phyloP scores from a whole-genome alignment of 192 early-diverging fungal genomes.

The Dissophora globulifera region DNA sequence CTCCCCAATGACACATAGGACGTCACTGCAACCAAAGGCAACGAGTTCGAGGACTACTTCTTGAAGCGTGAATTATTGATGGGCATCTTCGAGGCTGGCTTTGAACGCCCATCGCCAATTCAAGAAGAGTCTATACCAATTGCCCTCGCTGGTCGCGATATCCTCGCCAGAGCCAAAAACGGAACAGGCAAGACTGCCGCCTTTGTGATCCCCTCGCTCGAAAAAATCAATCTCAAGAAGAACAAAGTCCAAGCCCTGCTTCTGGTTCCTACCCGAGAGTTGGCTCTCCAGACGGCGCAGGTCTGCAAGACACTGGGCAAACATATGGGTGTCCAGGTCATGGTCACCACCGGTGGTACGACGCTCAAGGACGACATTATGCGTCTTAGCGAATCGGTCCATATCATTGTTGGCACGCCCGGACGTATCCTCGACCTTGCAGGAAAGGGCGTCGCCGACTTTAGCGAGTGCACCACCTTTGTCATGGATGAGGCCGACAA shows the following conservation, averaged over 20 bases:
- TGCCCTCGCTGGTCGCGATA: constrained; percentile 94
- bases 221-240: constrained; percentile 90
- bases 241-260: constrained; percentile 92
- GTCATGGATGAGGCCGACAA: constrained; percentile 99
- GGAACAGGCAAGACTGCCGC: constrained; percentile 96
- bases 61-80: constrained; percentile 96
- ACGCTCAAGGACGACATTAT: constrained; percentile 99
- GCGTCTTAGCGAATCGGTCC: constrained; percentile 91
- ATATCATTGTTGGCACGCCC: constrained; percentile 97
- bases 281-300: constrained; percentile 99
- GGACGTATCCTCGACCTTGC: constrained; percentile 98
- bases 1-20: constrained; percentile 14
- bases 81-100: constrained; percentile 99
- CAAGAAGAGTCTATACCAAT: constrained; percentile 99
- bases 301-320: constrained; percentile 98
- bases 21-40: constrained; percentile 88
- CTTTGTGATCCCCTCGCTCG: constrained; percentile 95
- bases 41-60: constrained; percentile 99
- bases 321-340: constrained; percentile 95
- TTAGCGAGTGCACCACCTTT: constrained; percentile 88
- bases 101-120: constrained; percentile 97
- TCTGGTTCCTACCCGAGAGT: constrained; percentile 95
- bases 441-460: constrained; percentile 92
- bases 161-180: constrained; percentile 97
- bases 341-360: constrained; percentile 99